phyloP scores from a whole-genome alignment of 345 rosid genomes.

The Conringia planisiliqua region DNA sequence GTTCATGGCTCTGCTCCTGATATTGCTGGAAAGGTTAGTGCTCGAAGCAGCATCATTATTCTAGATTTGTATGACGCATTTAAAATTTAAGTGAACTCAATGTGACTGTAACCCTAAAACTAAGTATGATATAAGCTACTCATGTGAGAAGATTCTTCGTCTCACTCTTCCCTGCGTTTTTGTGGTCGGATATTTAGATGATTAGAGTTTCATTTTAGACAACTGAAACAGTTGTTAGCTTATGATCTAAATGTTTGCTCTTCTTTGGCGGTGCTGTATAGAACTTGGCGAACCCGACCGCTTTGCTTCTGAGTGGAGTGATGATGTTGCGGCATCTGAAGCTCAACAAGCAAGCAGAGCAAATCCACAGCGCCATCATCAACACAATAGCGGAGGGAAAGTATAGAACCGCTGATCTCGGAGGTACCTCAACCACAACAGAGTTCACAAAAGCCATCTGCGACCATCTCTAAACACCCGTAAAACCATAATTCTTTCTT shows the following conservation, averaged over 20 bases:
- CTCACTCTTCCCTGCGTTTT: not conserved
- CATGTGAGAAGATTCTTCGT: not conserved
- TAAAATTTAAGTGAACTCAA: not conserved
- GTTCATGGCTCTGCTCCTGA: slow-evolving; percentile 99
- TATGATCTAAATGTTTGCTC: not conserved
- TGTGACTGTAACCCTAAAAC: not conserved
- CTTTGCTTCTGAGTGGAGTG: slow-evolving; percentile 74
- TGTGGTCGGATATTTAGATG: not conserved
- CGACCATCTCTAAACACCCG: slow-evolving; percentile 51
- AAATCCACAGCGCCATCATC: slow-evolving; percentile 73
- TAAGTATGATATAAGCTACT: not conserved
- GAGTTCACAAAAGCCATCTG: slow-evolving; percentile 89
- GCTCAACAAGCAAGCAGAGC: slow-evolving; percentile 73
- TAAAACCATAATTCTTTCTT: slow-evolving; percentile 2
- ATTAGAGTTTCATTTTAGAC: not conserved
- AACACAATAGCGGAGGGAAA: slow-evolving; percentile 82
- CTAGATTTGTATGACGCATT: not conserved
- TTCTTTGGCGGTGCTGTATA: slow-evolving; percentile 13
- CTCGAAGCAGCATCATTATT: not conserved
- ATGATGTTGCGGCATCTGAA: slow-evolving; percentile 82
- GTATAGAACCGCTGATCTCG: slow-evolving; percentile 90
- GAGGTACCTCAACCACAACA: slow-evolving; percentile 71
- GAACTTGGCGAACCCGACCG: slow-evolving; percentile 98
- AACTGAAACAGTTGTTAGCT: not conserved
- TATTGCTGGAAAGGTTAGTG: slow-evolving; percentile 92